Conservation (phyloP, 371 early-diverging fungal species). For the Apophysomyces sp. region DNA sequence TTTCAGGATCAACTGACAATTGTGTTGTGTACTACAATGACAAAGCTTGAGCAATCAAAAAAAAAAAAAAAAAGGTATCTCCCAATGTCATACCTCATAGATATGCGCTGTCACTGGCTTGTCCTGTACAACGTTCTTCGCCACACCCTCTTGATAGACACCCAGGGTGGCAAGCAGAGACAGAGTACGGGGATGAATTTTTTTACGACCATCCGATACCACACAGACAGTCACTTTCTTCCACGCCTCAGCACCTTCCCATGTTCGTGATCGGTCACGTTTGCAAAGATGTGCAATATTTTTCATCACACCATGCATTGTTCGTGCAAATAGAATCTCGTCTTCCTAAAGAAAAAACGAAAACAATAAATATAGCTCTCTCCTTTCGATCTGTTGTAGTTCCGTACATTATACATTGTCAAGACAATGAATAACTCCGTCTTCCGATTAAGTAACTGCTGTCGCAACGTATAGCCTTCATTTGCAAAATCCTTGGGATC, state of each 20-base stretch:
- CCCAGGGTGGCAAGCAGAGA: slow-evolving; percentile 79
- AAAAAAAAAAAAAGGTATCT: neutral
- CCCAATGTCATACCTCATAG: slow-evolving; percentile 59
- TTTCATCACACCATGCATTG: slow-evolving; percentile 88
- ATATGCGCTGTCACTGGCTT: slow-evolving; percentile 74
- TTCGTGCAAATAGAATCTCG: slow-evolving; percentile 86
- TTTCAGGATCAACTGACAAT: slow-evolving; percentile 71
- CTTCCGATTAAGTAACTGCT: slow-evolving; percentile 65
- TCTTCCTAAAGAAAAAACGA: slow-evolving; percentile 67
- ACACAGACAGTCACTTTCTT: slow-evolving; percentile 90
- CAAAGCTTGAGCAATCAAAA: neutral
- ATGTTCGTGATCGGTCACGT: slow-evolving; percentile 74
- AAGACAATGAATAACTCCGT: slow-evolving; percentile 91
- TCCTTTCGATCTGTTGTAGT: neutral
- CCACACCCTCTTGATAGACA: slow-evolving; percentile 79
- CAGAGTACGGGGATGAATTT: slow-evolving; percentile 66
- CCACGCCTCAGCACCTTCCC: slow-evolving; percentile 89
- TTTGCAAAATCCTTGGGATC: slow-evolving; percentile 79
- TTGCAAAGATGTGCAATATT: slow-evolving; percentile 89
- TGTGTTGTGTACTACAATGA: slow-evolving; percentile 81
- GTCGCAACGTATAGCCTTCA: slow-evolving; percentile 81
- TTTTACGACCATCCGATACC: slow-evolving; percentile 70
- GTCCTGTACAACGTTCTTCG: slow-evolving; percentile 67
- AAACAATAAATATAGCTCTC: neutral
- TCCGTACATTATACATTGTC: slow-evolving; percentile 79